Conservation (phyloP, 2,329 filamentous ascomycete species). For the Aspergillus sp. region DNA sequence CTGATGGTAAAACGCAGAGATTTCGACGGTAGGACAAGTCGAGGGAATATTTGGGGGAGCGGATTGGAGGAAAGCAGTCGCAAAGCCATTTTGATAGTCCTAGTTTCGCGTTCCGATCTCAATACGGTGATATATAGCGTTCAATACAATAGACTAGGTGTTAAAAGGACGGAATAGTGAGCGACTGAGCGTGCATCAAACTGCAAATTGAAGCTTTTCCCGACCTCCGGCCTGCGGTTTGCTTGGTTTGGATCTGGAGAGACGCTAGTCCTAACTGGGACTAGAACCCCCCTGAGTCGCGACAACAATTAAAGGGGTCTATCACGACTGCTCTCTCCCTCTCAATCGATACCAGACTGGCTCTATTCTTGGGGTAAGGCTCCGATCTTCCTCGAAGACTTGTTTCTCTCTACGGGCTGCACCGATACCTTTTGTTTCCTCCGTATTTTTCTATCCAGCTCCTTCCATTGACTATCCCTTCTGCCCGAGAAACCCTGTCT, state of each 20-base stretch:
- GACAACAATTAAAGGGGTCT: slow-evolving; percentile 28
- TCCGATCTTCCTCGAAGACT: slow-evolving; percentile 11
- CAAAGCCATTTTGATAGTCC: slow-evolving; percentile 26
- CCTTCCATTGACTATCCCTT: slow-evolving; percentile 25
- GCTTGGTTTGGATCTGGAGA: slow-evolving; percentile 25
- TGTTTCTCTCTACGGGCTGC: slow-evolving; percentile 8
- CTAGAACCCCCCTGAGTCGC: slow-evolving; percentile 41
- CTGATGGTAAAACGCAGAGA: slow-evolving; percentile 16
- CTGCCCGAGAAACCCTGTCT: slow-evolving; percentile 6
- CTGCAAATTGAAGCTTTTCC: slow-evolving; percentile 23
- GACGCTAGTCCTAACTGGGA: slow-evolving; percentile 30
- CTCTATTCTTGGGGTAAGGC: slow-evolving; percentile 14
- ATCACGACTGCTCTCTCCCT: slow-evolving; percentile 17
- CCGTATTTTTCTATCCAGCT: slow-evolving; percentile 16
- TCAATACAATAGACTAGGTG: background rate
- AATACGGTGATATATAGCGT: background rate
- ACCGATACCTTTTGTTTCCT: slow-evolving; percentile 15
- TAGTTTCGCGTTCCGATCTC: slow-evolving; percentile 6
- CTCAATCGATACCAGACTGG: slow-evolving; percentile 14
- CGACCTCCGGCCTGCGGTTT: slow-evolving; percentile 12
- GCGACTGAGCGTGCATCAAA: slow-evolving; percentile 5
- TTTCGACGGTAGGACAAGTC: slow-evolving; percentile 17
- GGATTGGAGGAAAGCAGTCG: slow-evolving; percentile 22
- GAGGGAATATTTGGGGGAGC: slow-evolving; percentile 25
- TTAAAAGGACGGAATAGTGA: background rate